phyloP scores from a whole-genome alignment of 2,329 filamentous ascomycete genomes.

The Fusarium compactum region DNA sequence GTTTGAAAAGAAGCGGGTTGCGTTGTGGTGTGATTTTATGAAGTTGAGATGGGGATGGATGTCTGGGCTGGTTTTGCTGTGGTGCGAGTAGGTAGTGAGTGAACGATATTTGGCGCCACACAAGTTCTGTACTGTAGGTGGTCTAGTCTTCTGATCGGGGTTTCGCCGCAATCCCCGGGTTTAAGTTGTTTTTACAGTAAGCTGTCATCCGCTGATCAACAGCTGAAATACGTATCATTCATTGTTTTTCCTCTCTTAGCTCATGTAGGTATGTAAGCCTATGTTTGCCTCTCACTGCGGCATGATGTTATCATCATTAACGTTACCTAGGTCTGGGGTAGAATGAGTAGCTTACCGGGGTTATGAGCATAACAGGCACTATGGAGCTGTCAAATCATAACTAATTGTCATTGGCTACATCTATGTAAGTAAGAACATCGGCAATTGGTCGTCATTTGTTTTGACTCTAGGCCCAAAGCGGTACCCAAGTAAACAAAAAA shows the following conservation, averaged over 20 bases:
- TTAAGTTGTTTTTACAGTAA: background rate
- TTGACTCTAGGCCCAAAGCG: slow-evolving; percentile 52
- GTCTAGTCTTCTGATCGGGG: slow-evolving; percentile 4
- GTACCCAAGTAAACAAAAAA: slow-evolving; percentile 59
- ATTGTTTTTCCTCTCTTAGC: slow-evolving; percentile 27
- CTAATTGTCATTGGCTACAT: slow-evolving; percentile 12
- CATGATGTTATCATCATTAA: slow-evolving; percentile 40
- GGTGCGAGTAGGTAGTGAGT: background rate
- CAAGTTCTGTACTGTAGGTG: background rate
- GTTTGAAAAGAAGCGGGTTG: slow-evolving; percentile 15
- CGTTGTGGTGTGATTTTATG: slow-evolving; percentile 16
- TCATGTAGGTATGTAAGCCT: slow-evolving; percentile 13
- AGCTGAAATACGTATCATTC: slow-evolving; percentile 30
- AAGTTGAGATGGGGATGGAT: slow-evolving; percentile 7
- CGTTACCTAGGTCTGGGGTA: slow-evolving; percentile 24
- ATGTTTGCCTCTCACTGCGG: slow-evolving; percentile 30
- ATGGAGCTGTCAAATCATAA: slow-evolving; percentile 12
- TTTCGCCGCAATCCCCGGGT: slow-evolving; percentile 15
- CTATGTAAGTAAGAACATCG: background rate
- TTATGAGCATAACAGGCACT: slow-evolving; percentile 21
- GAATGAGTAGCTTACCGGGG: slow-evolving; percentile 30
- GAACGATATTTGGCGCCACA: slow-evolving; percentile 6
- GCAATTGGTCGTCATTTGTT: slow-evolving; percentile 40
- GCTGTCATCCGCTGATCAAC: slow-evolving; percentile 36
- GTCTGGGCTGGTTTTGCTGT: background rate